phyloP scores from a whole-genome alignment of 2,329 filamentous ascomycete species.

The Cercospora brassicicola region DNA sequence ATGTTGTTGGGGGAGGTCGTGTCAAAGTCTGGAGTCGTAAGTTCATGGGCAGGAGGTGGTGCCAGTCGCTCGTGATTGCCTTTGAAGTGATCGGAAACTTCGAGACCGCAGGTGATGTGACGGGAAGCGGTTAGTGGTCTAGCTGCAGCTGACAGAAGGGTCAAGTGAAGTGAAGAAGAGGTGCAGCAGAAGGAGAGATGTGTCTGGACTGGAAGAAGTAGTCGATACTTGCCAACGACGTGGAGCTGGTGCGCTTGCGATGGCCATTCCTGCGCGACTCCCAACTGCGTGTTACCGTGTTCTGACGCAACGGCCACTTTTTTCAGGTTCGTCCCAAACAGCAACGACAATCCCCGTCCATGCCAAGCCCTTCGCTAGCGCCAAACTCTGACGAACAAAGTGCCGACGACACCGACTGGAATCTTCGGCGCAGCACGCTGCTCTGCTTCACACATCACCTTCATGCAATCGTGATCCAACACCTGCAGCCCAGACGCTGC shows the following conservation, averaged over 20 bases:
- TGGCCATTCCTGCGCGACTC: not conserved
- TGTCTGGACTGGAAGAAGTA: not conserved
- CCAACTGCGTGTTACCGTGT: not conserved
- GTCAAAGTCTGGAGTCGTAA: not conserved
- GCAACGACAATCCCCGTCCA: not conserved
- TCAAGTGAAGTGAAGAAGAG: not conserved
- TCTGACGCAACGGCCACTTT: constrained; percentile 14
- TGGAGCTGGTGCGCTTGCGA: not conserved
- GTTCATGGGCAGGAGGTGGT: constrained; percentile 5
- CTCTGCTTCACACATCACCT: not conserved
- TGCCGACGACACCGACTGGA: not conserved
- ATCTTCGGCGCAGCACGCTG: not conserved
- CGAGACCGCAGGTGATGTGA: constrained; percentile 1
- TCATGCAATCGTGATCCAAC: not conserved
- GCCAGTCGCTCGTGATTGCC: constrained; percentile 2
- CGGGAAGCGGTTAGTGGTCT: not conserved
- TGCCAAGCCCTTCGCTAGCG: not conserved
- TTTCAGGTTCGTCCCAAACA: constrained; percentile 2
- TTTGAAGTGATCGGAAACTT: constrained; percentile 2
- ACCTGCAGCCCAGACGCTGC: not conserved
- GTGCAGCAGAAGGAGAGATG: not conserved
- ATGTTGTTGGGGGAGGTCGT: not conserved
- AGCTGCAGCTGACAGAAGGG: not conserved
- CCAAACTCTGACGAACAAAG: not conserved
- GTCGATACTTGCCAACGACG: not conserved